Conservation (phyloP, 2,329 filamentous ascomycete species). For the Lecanoromycetidae sp. region DNA sequence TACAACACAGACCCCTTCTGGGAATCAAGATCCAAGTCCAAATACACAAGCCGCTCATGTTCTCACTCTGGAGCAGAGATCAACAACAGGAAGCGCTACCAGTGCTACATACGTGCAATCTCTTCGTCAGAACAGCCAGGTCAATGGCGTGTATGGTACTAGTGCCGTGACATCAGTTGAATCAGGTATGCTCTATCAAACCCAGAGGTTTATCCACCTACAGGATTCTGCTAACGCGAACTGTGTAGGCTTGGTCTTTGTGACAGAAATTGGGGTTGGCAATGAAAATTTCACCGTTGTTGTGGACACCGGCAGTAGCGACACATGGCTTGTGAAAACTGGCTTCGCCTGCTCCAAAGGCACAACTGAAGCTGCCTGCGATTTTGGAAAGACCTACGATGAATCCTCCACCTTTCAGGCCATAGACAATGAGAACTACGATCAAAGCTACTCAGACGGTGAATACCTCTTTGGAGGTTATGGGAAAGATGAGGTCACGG, state of each 20-base stretch:
- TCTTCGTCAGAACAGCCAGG: slow-evolving; percentile 5
- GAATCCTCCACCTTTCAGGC: slow-evolving; percentile 26
- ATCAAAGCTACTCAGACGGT: slow-evolving; percentile 35
- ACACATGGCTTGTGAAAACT: slow-evolving; percentile 33
- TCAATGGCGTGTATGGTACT: slow-evolving; percentile 9
- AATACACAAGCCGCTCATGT: slow-evolving; percentile 5
- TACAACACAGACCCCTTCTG: neutral
- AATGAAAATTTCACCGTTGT: slow-evolving; percentile 28
- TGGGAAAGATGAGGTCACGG: slow-evolving; percentile 31
- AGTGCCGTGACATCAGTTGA: neutral
- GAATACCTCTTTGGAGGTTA: slow-evolving; percentile 31
- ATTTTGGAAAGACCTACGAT: slow-evolving; percentile 25
- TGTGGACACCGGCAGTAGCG: slow-evolving; percentile 38
- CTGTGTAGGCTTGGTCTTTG: slow-evolving; percentile 7
- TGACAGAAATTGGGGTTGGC: slow-evolving; percentile 22
- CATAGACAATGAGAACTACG: slow-evolving; percentile 32
- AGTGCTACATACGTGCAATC: slow-evolving; percentile 9
- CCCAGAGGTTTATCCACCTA: neutral
- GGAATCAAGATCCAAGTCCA: neutral
- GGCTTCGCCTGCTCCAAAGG: slow-evolving; percentile 29
- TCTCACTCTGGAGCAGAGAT: neutral
- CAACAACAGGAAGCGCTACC: neutral
- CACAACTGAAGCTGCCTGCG: slow-evolving; percentile 20
- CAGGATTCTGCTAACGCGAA: neutral
- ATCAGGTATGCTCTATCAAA: neutral